These are phyloP conservation scores for Erythrophleum fordii DNA, from an alignment of 306 rosid genomes.

Conservation along the genomic window DNA sequence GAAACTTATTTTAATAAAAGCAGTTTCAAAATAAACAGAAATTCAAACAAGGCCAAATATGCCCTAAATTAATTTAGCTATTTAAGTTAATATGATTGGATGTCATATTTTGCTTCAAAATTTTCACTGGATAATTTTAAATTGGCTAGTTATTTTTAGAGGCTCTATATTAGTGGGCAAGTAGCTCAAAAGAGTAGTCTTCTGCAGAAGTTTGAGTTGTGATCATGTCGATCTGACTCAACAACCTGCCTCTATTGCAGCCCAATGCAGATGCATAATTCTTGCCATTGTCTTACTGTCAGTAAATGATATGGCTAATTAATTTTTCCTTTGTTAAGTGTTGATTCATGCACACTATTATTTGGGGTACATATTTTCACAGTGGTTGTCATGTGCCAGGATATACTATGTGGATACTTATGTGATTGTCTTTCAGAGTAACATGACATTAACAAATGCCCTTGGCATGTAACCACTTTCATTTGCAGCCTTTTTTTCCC, in stretches of 20 bases:
- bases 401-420: not conserved
- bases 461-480: constrained; percentile 4
- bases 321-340: not conserved
- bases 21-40: not conserved
- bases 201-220: not conserved
- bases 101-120: not conserved
- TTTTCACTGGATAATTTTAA: not conserved
- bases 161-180: constrained; percentile 10
- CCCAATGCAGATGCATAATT: not conserved
- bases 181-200: not conserved
- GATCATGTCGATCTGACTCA: constrained; percentile 19
- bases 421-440: not conserved
- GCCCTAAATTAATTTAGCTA: not conserved
- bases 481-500: not conserved
- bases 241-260: constrained; percentile 18
- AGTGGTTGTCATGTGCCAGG: constrained; percentile 23
- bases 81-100: not conserved
- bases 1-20: no score
- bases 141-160: not conserved
- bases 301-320: not conserved
- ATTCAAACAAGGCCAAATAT: not conserved
- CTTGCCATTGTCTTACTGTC: not conserved
- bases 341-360: not conserved
- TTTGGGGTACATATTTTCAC: not conserved
- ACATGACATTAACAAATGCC: constrained; percentile 4